These are phyloP conservation scores for Kodamaea suecica DNA, from an alignment of 1,139 yeast genomes.

Conservation along the genomic window DNA sequence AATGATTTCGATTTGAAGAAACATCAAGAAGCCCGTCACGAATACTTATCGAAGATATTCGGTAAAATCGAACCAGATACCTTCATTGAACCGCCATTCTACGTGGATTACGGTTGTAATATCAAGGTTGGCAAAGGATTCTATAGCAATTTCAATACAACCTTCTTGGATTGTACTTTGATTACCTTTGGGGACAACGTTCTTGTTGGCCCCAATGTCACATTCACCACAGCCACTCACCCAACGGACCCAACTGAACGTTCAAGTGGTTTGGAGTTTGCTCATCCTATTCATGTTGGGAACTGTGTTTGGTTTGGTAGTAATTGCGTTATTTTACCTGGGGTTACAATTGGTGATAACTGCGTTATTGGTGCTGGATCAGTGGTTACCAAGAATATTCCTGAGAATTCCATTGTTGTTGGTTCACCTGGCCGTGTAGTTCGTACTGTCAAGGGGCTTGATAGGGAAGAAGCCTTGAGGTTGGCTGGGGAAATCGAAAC, in stretches of 20 bases:
- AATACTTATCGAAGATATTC: conserved; percentile 37
- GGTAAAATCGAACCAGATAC: conserved; percentile 41
- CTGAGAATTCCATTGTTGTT: conserved; percentile 50
- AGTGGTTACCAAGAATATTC: conserved; percentile 56
- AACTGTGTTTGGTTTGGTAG: conserved; percentile 68
- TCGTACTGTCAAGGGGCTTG: conserved; percentile 15
- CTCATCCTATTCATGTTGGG: conserved; percentile 56
- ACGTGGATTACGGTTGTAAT: conserved; percentile 59
- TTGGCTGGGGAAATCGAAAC: neutral
- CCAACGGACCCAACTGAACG: conserved; percentile 53
- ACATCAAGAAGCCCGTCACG: conserved; percentile 33
- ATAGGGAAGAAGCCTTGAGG: neutral
- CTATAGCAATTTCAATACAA: conserved; percentile 53
- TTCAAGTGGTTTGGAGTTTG: conserved; percentile 46
- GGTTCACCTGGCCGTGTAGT: conserved; percentile 61
- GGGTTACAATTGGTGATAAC: conserved; percentile 62
- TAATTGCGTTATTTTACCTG: conserved; percentile 53
- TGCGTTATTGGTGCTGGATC: conserved; percentile 68
- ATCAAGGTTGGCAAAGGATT: conserved; percentile 47
- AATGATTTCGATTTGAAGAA: conserved; percentile 25
- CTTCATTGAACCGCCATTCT: conserved; percentile 52
- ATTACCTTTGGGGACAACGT: conserved; percentile 62
- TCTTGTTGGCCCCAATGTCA: conserved; percentile 62
- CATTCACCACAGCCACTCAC: conserved; percentile 61
- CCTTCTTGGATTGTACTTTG: conserved; percentile 58